Evolutionary conservation across 2,329 filamentous ascomycete genomes (phyloP).

Genomic region (Colletotrichum destructivum): DNA sequence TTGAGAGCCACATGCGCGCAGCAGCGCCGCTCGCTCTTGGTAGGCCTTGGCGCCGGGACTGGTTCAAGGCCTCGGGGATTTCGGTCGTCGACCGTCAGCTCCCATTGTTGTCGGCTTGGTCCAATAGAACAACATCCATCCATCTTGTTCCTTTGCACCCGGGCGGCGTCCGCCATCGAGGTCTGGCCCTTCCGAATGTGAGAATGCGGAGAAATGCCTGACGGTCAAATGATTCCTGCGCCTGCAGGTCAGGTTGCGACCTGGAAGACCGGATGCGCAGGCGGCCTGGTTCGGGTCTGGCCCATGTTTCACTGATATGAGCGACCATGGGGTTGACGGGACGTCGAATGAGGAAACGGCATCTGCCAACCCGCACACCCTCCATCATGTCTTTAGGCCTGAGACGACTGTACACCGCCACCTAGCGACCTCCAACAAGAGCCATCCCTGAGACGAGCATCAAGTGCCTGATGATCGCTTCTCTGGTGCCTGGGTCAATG

Average conservation of each 20-base stretch:
- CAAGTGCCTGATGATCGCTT: slow-evolving; percentile 41
- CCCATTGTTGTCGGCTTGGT: slow-evolving; percentile 1
- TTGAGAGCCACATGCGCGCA: slow-evolving; percentile 37
- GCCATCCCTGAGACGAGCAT: slow-evolving; percentile 39
- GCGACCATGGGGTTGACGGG: slow-evolving; percentile 12
- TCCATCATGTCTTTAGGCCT: slow-evolving; percentile 33
- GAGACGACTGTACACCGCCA: slow-evolving; percentile 39
- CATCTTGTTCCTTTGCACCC: background rate
- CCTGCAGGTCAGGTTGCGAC: slow-evolving; percentile 38
- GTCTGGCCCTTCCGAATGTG: slow-evolving; percentile 1
- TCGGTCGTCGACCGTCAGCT: slow-evolving; percentile 22
- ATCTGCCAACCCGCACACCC: slow-evolving; percentile 35
- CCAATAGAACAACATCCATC: background rate
- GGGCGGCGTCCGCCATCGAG: slow-evolving; percentile 2
- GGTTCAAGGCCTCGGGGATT: background rate
- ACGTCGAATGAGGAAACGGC: slow-evolving; percentile 38
- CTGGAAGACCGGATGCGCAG: slow-evolving; percentile 27
- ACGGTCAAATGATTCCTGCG: slow-evolving; percentile 22
- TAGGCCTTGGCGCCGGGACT: slow-evolving; percentile 24
- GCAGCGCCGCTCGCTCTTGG: slow-evolving; percentile 34
- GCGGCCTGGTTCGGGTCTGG: slow-evolving; percentile 36
- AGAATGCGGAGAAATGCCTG: slow-evolving; percentile 20
- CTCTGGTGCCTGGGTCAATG: slow-evolving; percentile 39
- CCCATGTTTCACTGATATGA: slow-evolving; percentile 42
- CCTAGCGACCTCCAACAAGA: slow-evolving; percentile 19